phyloP scores from a whole-genome alignment of 306 rosid species.

The Styphnolobium japonicum region DNA sequence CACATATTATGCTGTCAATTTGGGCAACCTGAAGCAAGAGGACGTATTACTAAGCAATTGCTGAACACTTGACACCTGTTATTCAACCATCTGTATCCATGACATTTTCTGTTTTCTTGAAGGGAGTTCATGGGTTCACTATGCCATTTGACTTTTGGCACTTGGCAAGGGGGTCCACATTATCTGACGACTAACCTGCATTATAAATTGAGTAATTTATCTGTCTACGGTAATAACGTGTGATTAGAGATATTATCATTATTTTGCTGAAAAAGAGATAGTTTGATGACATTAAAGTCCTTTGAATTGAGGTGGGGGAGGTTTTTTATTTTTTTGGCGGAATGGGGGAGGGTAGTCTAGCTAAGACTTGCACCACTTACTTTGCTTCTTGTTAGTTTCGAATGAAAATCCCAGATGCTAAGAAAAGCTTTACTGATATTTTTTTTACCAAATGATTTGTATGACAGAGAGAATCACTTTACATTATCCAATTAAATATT shows the following conservation, averaged over 20 bases:
- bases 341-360: too few species aligned
- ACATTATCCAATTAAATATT: not conserved
- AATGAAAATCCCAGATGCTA: not conserved
- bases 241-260: not conserved
- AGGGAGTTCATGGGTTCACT: not conserved
- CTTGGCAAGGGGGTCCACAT: not conserved
- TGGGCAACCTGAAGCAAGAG: not conserved
- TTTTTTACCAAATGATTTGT: not conserved
- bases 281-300: not conserved
- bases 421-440: not conserved
- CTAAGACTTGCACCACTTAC: too few species aligned
- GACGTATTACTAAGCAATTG: not conserved
- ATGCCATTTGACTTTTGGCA: not conserved
- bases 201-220: not conserved
- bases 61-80: not conserved
- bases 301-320: not conserved
- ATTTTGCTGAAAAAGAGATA: not conserved
- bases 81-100: not conserved
- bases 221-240: not conserved
- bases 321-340: too few species aligned
- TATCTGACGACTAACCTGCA: not conserved
- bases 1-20: not conserved
- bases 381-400: too few species aligned
- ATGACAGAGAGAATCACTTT: not conserved
- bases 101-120: not conserved